These are phyloP conservation scores for Nemania sp. DNA, from an alignment of 2,329 filamentous ascomycete genomes.

Conservation along the genomic window DNA sequence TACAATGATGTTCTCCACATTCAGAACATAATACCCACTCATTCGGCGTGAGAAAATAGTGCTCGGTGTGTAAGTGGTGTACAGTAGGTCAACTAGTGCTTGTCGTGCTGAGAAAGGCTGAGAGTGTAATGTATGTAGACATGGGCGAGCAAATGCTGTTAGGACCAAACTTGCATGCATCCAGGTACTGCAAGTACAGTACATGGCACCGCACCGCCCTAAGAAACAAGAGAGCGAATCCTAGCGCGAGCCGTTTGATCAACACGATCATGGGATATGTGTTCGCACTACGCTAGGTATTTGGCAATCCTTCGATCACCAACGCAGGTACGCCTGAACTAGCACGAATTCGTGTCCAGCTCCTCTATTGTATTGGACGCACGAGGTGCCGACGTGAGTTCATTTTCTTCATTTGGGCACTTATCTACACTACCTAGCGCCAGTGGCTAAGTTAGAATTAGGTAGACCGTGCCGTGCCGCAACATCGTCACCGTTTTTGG, in stretches of 20 bases:
- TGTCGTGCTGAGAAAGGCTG: not conserved
- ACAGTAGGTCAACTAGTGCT: not conserved
- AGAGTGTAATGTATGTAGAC: not conserved
- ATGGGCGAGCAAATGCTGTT: not conserved
- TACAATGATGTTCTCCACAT: not conserved
- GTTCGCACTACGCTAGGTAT: slow-evolving; percentile 6
- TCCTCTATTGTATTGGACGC: not conserved
- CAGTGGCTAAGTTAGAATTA: not conserved
- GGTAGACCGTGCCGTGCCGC: slow-evolving; percentile 33
- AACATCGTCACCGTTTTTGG: slow-evolving; percentile 13
- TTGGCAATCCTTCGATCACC: slow-evolving; percentile 17
- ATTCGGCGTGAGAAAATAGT: not conserved
- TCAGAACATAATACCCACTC: not conserved
- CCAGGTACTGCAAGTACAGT: slow-evolving; percentile 35
- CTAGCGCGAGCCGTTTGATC: slow-evolving; percentile 28
- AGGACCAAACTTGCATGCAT: slow-evolving; percentile 19
- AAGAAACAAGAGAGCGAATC: slow-evolving; percentile 8
- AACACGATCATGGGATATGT: slow-evolving; percentile 28
- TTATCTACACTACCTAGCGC: not conserved
- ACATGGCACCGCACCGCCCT: slow-evolving; percentile 11
- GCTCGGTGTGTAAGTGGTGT: too few relatives aligned
- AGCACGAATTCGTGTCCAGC: slow-evolving; percentile 1
- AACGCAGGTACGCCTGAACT: slow-evolving; percentile 34
- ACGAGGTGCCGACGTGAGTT: not conserved
- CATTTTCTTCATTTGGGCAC: slow-evolving; percentile 7